These are phyloP conservation scores for Aureobasidium sp. DNA, from an alignment of 2,329 filamentous ascomycete genomes.

Conservation along the genomic window DNA sequence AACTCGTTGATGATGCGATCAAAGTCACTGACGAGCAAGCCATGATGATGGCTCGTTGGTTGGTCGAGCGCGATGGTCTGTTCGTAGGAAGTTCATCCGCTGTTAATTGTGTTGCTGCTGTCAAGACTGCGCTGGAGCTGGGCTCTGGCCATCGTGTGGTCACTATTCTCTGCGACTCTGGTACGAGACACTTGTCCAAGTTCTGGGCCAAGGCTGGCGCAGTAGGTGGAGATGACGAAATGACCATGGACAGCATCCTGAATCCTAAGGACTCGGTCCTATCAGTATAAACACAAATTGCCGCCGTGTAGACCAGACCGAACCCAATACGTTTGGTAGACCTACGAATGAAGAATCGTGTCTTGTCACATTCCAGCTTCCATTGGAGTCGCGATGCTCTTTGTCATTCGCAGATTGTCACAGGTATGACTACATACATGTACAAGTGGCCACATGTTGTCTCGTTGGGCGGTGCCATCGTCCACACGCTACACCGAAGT, in stretches of 20 bases:
- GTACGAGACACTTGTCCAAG: constrained; percentile 73
- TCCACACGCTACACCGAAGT: neutral
- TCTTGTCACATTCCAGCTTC: too few species aligned
- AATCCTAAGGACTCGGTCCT: neutral
- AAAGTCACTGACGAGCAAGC: constrained; percentile 84
- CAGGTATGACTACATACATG: too few species aligned
- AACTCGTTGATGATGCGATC: constrained; percentile 84
- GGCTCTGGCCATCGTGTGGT: constrained; percentile 55
- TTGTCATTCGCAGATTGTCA: too few species aligned
- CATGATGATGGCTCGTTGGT: constrained; percentile 86
- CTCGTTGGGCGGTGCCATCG: too few species aligned
- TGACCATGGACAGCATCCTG: constrained; percentile 47
- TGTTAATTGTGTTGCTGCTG: constrained; percentile 74
- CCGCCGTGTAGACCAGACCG: too few species aligned
- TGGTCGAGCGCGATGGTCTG: constrained; percentile 91
- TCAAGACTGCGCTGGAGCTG: constrained; percentile 56
- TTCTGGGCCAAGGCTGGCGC: constrained; percentile 71
- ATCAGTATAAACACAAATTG: too few species aligned
- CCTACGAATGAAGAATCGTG: too few species aligned
- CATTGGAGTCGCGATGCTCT: too few species aligned
- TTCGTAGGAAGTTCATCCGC: constrained; percentile 91
- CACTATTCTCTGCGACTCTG: constrained; percentile 71
- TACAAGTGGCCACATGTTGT: too few species aligned
- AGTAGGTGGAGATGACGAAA: constrained; percentile 45
- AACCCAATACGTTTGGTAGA: too few species aligned